These are phyloP conservation scores for Pythium volutum DNA, from an alignment of 352 stramenopile genomes.

Conservation along the genomic window DNA sequence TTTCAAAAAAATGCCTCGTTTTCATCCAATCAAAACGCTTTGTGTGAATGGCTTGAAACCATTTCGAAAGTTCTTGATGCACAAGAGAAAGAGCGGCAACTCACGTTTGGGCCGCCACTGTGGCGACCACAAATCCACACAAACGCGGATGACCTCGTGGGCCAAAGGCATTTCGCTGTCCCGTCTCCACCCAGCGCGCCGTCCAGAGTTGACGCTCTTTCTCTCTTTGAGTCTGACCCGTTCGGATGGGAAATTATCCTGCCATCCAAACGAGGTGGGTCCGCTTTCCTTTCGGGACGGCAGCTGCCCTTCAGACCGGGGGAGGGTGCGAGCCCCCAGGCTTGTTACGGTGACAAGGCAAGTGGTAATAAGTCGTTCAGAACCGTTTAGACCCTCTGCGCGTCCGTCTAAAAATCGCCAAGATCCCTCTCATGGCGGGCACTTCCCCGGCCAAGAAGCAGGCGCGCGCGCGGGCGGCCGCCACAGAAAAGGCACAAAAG, in stretches of 20 bases:
- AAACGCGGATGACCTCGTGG: background rate
- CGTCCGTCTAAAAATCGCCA: background rate
- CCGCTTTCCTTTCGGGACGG: conserved; percentile 8
- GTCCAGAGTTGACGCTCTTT: background rate
- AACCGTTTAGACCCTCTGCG: too few relatives aligned
- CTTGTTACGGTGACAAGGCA: background rate
- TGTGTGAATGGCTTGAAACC: background rate
- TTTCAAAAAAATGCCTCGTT: background rate
- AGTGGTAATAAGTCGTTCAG: background rate
- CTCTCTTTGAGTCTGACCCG: background rate
- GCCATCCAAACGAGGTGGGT: conserved; percentile 4
- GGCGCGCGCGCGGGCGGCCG: background rate
- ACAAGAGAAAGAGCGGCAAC: conserved; percentile 5
- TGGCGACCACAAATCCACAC: background rate
- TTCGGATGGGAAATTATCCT: background rate
- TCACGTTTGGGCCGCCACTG: background rate
- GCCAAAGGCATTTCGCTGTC: background rate
- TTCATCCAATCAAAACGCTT: conserved; percentile 9
- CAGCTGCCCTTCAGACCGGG: background rate
- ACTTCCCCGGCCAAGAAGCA: conserved; percentile 1
- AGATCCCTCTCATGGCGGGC: background rate
- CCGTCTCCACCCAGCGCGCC: background rate
- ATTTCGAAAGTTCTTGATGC: conserved; percentile 36
- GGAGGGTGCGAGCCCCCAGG: background rate
- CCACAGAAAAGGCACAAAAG: background rate